Evolutionary conservation across 2,329 filamentous ascomycete genomes (phyloP), one percentile per base, ranked within the genome.

Genomic region (Nectriaceae sp.): DNA sequence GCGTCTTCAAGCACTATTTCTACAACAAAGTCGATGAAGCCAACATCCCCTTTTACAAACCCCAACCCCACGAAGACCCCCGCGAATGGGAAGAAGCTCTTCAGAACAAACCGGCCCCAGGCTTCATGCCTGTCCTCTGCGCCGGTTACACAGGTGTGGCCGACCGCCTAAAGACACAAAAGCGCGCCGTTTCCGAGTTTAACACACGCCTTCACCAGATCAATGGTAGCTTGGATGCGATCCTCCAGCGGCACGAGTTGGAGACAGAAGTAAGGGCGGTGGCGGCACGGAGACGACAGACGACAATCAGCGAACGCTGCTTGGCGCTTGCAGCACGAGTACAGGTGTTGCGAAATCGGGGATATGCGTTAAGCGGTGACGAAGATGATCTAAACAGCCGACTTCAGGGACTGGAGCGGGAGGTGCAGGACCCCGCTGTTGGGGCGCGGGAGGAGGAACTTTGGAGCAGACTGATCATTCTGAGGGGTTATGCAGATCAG

Each of bases 1-100:
- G 88, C 60, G 82, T 81, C 21, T 90, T 94, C 73, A 88, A 90
- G 68, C 77, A 88, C 64, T 93, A 93, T 74, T 90, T 94, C 68
- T 95, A 94, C 77, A 94, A 94, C 72, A 84, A 89, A 57, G 88
- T 92, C 54, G 85, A 88, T 54, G 83, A 88, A 61, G 80, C 83
- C 44, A 80, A 81, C 64, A 85, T 87, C n/a, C 88, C 88, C 11
- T 91, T 88, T 68, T 92, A 88, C 69, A 82, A 85, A 55, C 88
- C 88, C 2, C 76, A 81, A 15, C 74, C 83, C 1, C 76, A 82
- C 57, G 90, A 94, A 64, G 85, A 92, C 63, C 82, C 86, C 31
- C 80, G 83, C 55, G 88, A 89, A 64, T 95, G 89, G 88, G 90
- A 95, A 63, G 88, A 91, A 60, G 90, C 90, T 0, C 79, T 93